Conservation (phyloP, 2,329 filamentous ascomycete species). For the Talaromyces albobiverticillius region DNA sequence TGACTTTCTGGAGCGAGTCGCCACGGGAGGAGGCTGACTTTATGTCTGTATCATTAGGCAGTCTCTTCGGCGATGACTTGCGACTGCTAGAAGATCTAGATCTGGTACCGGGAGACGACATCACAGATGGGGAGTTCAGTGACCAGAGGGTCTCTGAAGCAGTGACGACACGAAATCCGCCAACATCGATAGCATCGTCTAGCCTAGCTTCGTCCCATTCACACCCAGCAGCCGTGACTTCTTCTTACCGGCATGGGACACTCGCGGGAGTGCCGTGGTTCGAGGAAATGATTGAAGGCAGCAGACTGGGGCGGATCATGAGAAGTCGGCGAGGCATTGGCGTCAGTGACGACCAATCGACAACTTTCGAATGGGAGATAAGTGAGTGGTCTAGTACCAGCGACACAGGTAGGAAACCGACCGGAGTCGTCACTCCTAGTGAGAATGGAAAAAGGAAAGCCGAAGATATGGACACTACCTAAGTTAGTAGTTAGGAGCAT, state of each 20-base stretch:
- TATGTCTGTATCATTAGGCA: slow-evolving; percentile 79
- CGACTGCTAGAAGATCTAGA: slow-evolving; percentile 70
- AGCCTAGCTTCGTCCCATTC: not conserved
- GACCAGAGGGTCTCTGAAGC: not conserved
- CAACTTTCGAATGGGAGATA: slow-evolving; percentile 78
- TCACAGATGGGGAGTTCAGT: slow-evolving; percentile 30
- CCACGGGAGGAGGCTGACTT: slow-evolving; percentile 69
- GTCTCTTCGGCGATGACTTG: slow-evolving; percentile 68
- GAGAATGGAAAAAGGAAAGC: slow-evolving; percentile 12
- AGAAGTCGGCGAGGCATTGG: slow-evolving; percentile 58
- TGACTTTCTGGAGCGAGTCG: slow-evolving; percentile 79
- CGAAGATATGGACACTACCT: slow-evolving; percentile 4
- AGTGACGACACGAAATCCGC: not conserved
- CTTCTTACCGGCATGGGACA: slow-evolving; percentile 35
- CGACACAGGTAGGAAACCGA: slow-evolving; percentile 12
- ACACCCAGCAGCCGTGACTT: slow-evolving; percentile 24
- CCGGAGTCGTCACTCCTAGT: not conserved
- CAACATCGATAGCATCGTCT: slow-evolving; percentile 17
- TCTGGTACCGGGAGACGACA: slow-evolving; percentile 60
- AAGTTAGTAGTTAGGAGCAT: not conserved
- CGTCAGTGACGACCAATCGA: slow-evolving; percentile 60
- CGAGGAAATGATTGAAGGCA: slow-evolving; percentile 74
- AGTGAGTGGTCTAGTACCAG: slow-evolving; percentile 63
- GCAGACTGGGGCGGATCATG: slow-evolving; percentile 66
- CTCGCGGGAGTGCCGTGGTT: slow-evolving; percentile 75